Evolutionary conservation across 2,329 filamentous ascomycete species (phyloP).

Genomic region (Escovopsis weberi): DNA sequence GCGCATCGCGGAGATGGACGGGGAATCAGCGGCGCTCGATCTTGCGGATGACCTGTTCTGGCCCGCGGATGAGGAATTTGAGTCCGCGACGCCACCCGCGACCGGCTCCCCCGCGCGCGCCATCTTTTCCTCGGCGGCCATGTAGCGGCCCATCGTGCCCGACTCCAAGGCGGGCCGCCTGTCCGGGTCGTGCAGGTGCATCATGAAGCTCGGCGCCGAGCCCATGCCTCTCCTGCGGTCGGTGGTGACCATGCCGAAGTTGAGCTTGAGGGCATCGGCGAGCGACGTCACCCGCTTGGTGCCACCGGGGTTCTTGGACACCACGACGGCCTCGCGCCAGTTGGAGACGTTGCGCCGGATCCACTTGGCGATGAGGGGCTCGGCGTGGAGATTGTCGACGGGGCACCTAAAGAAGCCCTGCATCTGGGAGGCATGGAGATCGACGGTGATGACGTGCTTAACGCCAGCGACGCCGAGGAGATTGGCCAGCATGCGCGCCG

Average conservation of each 20-base stretch:
- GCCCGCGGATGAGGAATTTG: slow-evolving; percentile 29
- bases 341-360: slow-evolving; percentile 75
- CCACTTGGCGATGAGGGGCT: slow-evolving; percentile 91
- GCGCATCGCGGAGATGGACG: neutral
- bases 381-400: slow-evolving; percentile 92
- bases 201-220: slow-evolving; percentile 67
- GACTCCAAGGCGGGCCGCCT: slow-evolving; percentile 28
- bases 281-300: slow-evolving; percentile 95
- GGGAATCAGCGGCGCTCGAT: neutral
- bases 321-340: slow-evolving; percentile 87
- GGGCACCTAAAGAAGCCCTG: slow-evolving; percentile 98
- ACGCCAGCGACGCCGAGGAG: slow-evolving; percentile 86
- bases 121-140: slow-evolving; percentile 10
- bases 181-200: slow-evolving; percentile 48
- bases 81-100: slow-evolving; percentile 23
- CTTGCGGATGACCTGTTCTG: slow-evolving; percentile 9
- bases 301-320: slow-evolving; percentile 95
- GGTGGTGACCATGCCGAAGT: slow-evolving; percentile 92
- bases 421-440: slow-evolving; percentile 96
- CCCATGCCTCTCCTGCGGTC: slow-evolving; percentile 56
- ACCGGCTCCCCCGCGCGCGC: slow-evolving; percentile 4
- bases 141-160: slow-evolving; percentile 8
- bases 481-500: slow-evolving; percentile 93
- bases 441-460: slow-evolving; percentile 94
- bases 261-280: slow-evolving; percentile 89